Evolutionary conservation across 208 protist genomes (phyloP), one percentile per base, ranked within the genome.

Genomic region (Porcisia deanei): DNA sequence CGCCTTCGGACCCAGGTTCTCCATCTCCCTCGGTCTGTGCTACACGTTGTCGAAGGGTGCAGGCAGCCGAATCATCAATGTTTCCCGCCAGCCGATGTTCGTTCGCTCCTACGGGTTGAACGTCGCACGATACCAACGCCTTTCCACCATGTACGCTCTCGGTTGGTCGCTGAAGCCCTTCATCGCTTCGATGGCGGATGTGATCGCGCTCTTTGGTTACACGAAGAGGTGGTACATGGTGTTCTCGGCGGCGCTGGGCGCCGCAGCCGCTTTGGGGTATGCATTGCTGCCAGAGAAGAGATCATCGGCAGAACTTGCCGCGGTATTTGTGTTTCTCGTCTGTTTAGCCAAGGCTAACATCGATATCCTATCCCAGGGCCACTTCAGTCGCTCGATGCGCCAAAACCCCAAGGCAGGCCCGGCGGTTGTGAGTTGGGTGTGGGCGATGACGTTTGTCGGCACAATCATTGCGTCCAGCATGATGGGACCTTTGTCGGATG

Each of bases 331-430:
- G 22, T 92, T 92, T 64, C 54, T 89, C 49, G 71, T 65, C 16
- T 58, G 75, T 68, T 85, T 89, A 57, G 76, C 69, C 61, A 76
- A 82, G 25, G 64, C 80, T 9, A 85, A 83, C 60, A 67, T 90
- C 45, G 88, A 92, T 73, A 83, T 90, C 54, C 88, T 92, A 20
- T 84, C 83, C 34, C 63, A 92, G 73, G 88, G 88, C n/a, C 75
- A 84, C 67, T 92, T 87, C 81, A 86, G 77, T 74, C 81, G 84
- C 37, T 25, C 81, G 58, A 85, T 92, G n/a, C 83, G 81, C n/a
- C 65, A 57, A 52, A 41, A 68, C 18, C 88, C 83, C 14, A 47
- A 53, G 34, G 71, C 66, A 9, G 85, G 85, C n/a, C 79, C 85
- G 16, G 55, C 80, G 5, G 47, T 92, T 16, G 83, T 92, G 37